Base-by-base conservation (phyloP, 2,329 filamentous ascomycete genomes). In the Hypoxylon sp. region DNA sequence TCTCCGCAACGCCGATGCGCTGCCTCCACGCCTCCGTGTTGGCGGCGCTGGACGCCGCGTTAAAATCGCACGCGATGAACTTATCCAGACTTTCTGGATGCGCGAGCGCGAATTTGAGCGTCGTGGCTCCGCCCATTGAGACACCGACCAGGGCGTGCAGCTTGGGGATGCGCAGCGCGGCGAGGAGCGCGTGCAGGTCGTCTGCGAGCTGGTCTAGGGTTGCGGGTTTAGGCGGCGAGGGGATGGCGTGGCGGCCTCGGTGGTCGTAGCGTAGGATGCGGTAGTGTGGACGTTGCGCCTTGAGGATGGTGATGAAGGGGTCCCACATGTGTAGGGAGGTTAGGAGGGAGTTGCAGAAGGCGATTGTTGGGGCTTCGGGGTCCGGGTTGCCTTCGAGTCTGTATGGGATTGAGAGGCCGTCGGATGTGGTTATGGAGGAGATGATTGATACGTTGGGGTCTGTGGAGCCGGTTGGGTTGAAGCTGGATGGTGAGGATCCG, bases 61-160 rank as follows among this genome's bases (percentile, higher is more conserved):
- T 95, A 75, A 93, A 97, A 79, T 99, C 96, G 70, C 87, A 90
- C 14, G 86, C 87, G 84, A 97, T 93, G 79, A 97, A 94, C 82
- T 93, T 95, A 65, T 90, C 83, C 0, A 96, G 93, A 28, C 95
- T 89, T 63, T 86, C 83, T 75, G 96, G 94, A 79, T 92, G 93
- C 75, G 93, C 94, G 17, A 97, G 86, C 0, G 91, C 90, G 56
- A 91, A 89, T 76, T 91, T 90, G 53, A 96, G 85, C 0, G 90
- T 85, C 0, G 93, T 96, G 1, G 91, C 92, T 57, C 93, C 93
- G 69, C 93, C 93, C 77, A 96, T 89, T 36, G 90, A 93, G 2
- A 97, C 93, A 19, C 93, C 93, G 19, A 96, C 82, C 0, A 95
- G 82, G 0, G 87, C 84, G 34, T 90, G 87, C 0, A 92, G 87